Evolutionary conservation across 129 eudicot species (phyloP).

Genomic region (Oenanthe sinensis): DNA sequence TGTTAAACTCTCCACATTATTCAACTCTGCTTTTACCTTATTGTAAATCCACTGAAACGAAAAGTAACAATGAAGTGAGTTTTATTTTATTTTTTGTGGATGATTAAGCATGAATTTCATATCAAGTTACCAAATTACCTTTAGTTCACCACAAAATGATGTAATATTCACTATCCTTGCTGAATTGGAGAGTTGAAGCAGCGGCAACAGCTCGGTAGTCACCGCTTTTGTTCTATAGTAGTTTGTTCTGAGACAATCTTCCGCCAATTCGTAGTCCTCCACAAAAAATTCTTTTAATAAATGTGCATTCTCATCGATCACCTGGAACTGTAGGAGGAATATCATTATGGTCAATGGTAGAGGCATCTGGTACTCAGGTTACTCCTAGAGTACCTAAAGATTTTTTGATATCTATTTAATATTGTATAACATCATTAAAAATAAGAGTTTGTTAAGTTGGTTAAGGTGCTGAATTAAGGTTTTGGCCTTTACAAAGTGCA

Average conservation of each 20-base stretch:
- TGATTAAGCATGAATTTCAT: not conserved
- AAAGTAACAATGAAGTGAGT: not conserved
- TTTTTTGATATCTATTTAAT: no score
- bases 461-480: no score
- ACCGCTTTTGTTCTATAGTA: slow-evolving; percentile 36
- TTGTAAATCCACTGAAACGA: slow-evolving; percentile 21
- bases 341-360: not conserved
- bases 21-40: slow-evolving; percentile 23
- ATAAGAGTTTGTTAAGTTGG: no score
- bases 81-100: no score
- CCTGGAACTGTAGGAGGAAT: not conserved
- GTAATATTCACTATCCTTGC: slow-evolving; percentile 42
- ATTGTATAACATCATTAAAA: no score
- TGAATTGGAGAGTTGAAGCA: slow-evolving; percentile 33
- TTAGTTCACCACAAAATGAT: slow-evolving; percentile 22
- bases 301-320: not conserved
- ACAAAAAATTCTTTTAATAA: no score
- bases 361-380: not conserved
- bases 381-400: not conserved
- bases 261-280: slow-evolving; percentile 22
- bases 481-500: no score
- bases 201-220: slow-evolving; percentile 33
- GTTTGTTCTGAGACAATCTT: slow-evolving; percentile 36
- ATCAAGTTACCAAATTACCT: slow-evolving; percentile 11
- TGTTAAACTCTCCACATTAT: slow-evolving; percentile 22